These are phyloP conservation scores for Brettanomyces bruxellensis DNA, from an alignment of 805 yeast genomes.

Conservation along the genomic window DNA sequence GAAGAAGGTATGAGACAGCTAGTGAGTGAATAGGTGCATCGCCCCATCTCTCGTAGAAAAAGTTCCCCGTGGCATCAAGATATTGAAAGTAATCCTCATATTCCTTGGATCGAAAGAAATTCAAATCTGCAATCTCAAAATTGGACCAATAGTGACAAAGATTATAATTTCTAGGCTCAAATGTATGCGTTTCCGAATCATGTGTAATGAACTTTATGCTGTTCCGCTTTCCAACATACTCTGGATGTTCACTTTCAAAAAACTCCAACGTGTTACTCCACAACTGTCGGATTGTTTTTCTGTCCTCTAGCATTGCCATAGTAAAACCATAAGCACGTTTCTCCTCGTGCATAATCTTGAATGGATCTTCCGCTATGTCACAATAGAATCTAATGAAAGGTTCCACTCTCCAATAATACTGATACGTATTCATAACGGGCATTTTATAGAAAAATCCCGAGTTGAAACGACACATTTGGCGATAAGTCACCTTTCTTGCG, in stretches of 20 bases:
- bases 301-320: slow-evolving; percentile 39
- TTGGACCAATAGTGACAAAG: slow-evolving; percentile 59
- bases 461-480: slow-evolving; percentile 56
- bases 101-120: slow-evolving; percentile 48
- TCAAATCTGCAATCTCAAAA: slow-evolving; percentile 55
- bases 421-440: slow-evolving; percentile 34
- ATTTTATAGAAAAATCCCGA: slow-evolving; percentile 47
- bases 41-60: slow-evolving; percentile 74
- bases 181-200: slow-evolving; percentile 30
- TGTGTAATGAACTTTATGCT: slow-evolving; percentile 37
- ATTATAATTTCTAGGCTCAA: slow-evolving; percentile 38
- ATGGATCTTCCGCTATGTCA: slow-evolving; percentile 40
- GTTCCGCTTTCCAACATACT: slow-evolving; percentile 22
- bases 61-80: slow-evolving; percentile 55
- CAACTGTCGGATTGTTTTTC: slow-evolving; percentile 37
- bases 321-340: slow-evolving; percentile 42
- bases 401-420: slow-evolving; percentile 54
- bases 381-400: slow-evolving; percentile 41
- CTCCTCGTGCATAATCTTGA: slow-evolving; percentile 38
- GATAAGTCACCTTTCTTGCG: slow-evolving; percentile 51
- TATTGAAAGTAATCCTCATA: slow-evolving; percentile 45
- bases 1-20: slow-evolving; percentile 47
- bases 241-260: slow-evolving; percentile 27
- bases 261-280: slow-evolving; percentile 39
- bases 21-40: slow-evolving; percentile 69